Percentiles rank a stretch among this genome's conserved stretches.
phyloP scores from a whole-genome alignment of 2,329 filamentous ascomycete species.

The Mollisiaceae sp. region DNA sequence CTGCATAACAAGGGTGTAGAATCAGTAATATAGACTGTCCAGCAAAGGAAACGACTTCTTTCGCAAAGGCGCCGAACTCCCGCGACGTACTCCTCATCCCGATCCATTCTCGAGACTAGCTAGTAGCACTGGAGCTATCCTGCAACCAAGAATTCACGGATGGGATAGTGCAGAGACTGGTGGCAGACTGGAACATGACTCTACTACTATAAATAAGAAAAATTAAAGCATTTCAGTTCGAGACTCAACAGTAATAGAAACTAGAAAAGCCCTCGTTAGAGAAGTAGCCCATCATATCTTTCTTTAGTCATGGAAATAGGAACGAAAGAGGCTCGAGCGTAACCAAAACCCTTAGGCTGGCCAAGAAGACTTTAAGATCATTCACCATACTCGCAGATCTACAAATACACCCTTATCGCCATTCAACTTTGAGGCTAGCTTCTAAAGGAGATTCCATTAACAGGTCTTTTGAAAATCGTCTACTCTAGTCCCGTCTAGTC shows the following conservation, averaged over 20 bases:
- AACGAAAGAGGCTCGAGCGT: background rate
- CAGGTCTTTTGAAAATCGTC: background rate
- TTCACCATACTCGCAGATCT: background rate
- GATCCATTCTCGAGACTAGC: slow-evolving; percentile 15
- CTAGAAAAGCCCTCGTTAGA: background rate
- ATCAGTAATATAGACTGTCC: background rate
- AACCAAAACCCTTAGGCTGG: background rate
- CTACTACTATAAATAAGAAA: background rate
- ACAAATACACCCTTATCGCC: slow-evolving; percentile 1
- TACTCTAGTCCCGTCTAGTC: background rate
- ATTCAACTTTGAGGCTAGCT: background rate
- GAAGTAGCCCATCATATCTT: background rate
- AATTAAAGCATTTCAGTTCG: background rate
- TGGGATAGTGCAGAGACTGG: background rate
- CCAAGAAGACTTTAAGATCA: background rate
- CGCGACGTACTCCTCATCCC: background rate
- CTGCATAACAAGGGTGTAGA: background rate
- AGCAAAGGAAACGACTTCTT: background rate
- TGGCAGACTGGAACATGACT: background rate
- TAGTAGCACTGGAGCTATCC: slow-evolving; percentile 1
- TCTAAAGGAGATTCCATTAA: background rate
- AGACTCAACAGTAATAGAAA: background rate
- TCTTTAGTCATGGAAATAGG: background rate
- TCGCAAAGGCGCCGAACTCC: slow-evolving; percentile 10
- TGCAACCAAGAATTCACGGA: background rate